phyloP scores from a whole-genome alignment of 2,329 filamentous ascomycete genomes.

The Pestalotiopsis sp. region DNA sequence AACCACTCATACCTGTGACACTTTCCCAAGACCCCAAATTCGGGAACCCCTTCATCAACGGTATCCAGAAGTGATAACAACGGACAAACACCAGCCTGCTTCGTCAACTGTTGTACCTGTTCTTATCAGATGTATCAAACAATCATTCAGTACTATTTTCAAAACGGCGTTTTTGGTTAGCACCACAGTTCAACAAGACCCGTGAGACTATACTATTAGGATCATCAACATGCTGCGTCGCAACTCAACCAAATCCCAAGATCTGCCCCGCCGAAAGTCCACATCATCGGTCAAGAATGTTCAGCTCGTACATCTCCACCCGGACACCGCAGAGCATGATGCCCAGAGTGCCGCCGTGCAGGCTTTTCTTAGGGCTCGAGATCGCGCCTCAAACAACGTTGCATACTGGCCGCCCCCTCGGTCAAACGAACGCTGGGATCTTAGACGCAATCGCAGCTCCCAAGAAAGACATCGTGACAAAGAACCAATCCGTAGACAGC shows the following conservation, averaged over 20 bases:
- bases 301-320: conserved; percentile 51
- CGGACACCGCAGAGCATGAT: conserved; percentile 54
- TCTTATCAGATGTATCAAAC: background rate
- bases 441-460: conserved; percentile 19
- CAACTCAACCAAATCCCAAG: conserved; percentile 49
- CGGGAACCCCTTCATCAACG: background rate
- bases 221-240: conserved; percentile 47
- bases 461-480: conserved; percentile 21
- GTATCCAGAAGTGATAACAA: background rate
- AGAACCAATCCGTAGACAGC: conserved; percentile 41
- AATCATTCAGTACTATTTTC: conserved; percentile 1
- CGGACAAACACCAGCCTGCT: background rate
- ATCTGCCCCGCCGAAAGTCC: conserved; percentile 55
- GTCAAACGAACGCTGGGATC: conserved; percentile 17
- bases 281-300: conserved; percentile 50
- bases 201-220: background rate
- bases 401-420: conserved; percentile 36
- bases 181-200: background rate
- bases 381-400: conserved; percentile 38
- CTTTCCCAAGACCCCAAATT: background rate
- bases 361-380: conserved; percentile 59
- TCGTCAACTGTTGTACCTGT: background rate
- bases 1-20: background rate
- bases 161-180: conserved; percentile 6
- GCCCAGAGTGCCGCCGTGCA: conserved; percentile 64